phyloP scores from a whole-genome alignment of 2,329 filamentous ascomycete genomes.

The Acrocalymma vagum region DNA sequence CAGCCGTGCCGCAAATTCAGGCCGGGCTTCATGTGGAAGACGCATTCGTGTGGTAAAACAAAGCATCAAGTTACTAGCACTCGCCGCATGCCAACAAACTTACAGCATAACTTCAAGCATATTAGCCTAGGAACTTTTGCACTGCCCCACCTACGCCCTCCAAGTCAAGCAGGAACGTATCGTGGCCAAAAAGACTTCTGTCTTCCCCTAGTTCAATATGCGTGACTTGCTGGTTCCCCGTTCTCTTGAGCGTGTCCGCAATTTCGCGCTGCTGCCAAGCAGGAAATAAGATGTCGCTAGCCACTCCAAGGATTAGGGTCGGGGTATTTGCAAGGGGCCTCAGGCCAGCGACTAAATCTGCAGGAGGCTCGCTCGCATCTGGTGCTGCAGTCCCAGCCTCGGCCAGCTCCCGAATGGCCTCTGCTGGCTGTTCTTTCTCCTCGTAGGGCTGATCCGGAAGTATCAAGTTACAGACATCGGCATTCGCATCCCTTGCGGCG shows the following conservation, averaged over 20 bases:
- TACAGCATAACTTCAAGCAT: too few relatives aligned
- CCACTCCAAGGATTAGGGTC: constrained; percentile 89
- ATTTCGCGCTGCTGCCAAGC: constrained; percentile 98
- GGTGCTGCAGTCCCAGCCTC: constrained; percentile 39
- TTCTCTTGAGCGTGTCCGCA: constrained; percentile 78
- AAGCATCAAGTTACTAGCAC: too few relatives aligned
- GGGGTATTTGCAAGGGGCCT: constrained; percentile 76
- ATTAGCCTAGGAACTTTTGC: constrained; percentile 75
- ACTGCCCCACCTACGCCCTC: constrained; percentile 90
- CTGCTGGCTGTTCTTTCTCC: constrained; percentile 71
- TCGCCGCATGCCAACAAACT: too few relatives aligned
- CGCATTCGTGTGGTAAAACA: too few relatives aligned
- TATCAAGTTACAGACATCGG: constrained; percentile 77
- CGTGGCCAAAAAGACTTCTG: constrained; percentile 93
- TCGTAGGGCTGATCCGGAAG: constrained; percentile 86
- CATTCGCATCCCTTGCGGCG: constrained; percentile 26
- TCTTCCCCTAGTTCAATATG: constrained; percentile 95
- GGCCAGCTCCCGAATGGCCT: constrained; percentile 29
- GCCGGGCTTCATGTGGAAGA: too few relatives aligned
- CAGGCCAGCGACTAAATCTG: constrained; percentile 82
- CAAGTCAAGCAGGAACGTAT: constrained; percentile 92
- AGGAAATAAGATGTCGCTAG: constrained; percentile 95
- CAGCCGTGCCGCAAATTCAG: too few relatives aligned
- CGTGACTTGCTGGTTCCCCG: constrained; percentile 81
- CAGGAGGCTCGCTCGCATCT: constrained; percentile 66